Percentiles rank a stretch among this genome's conserved stretches.
These are phyloP conservation scores for Mrakia frigida DNA, from an alignment of 768 basidiomycete genomes.

Conservation along the genomic window DNA sequence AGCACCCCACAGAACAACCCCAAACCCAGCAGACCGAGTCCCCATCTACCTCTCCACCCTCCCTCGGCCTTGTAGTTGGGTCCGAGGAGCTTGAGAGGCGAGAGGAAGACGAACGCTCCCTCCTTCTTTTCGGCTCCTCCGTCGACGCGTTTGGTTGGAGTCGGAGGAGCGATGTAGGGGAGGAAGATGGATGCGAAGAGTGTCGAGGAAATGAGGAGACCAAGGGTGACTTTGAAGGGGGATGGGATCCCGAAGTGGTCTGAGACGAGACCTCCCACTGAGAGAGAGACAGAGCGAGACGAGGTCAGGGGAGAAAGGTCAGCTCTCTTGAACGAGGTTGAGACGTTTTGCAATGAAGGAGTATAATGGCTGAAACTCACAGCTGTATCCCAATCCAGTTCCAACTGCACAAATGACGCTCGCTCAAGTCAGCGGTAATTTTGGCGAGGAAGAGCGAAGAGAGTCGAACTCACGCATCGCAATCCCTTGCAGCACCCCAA, in stretches of 20 bases:
- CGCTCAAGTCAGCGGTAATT: too few relatives aligned
- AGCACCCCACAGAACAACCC: not conserved
- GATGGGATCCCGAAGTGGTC: constrained; percentile 36
- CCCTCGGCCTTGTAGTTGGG: not conserved
- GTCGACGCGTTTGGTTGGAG: not conserved
- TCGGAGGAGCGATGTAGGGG: constrained; percentile 40
- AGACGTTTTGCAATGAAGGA: too few relatives aligned
- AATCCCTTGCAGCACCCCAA: constrained; percentile 40
- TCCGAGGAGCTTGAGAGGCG: not conserved
- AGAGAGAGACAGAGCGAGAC: not conserved
- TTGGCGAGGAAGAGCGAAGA: not conserved
- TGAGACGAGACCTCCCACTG: constrained; percentile 33
- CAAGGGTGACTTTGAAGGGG: constrained; percentile 41
- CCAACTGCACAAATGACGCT: constrained; percentile 23
- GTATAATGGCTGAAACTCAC: too few relatives aligned
- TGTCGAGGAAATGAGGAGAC: constrained; percentile 38
- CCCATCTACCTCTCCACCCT: constrained; percentile 1
- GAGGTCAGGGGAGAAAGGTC: not conserved
- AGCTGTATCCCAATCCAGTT: constrained; percentile 36
- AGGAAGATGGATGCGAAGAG: constrained; percentile 39
- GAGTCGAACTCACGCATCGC: constrained; percentile 32
- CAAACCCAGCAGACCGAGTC: not conserved
- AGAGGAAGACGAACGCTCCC: not conserved
- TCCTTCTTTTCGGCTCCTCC: constrained; percentile 30
- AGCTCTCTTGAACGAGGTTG: too few relatives aligned